phyloP scores from a whole-genome alignment of 345 rosid genomes.

The Abelmoschus esculentus region DNA sequence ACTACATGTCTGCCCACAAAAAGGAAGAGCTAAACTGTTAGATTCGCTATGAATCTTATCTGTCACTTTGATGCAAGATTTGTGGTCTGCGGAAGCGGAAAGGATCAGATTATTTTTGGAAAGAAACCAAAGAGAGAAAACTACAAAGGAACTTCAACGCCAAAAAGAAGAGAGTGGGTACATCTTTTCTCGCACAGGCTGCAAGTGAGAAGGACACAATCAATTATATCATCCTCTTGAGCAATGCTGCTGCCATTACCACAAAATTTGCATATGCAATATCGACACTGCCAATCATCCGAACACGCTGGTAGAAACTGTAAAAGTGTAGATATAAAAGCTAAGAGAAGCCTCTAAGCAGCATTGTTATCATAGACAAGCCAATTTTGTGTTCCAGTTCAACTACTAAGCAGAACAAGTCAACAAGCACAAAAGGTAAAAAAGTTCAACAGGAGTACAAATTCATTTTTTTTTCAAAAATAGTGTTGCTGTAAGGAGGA shows the following conservation, averaged over 20 bases:
- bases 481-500: slow-evolving; percentile 3
- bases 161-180: slow-evolving; percentile 24
- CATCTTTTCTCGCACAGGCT: slow-evolving; percentile 83
- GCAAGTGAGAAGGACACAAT: slow-evolving; percentile 33
- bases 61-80: slow-evolving; percentile 44
- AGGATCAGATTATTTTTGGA: slow-evolving; percentile 13
- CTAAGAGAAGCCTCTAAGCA: background rate
- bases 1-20: slow-evolving; percentile 69
- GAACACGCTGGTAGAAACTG: slow-evolving; percentile 83
- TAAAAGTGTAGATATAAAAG: slow-evolving; percentile 12
- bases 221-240: slow-evolving; percentile 26
- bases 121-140: background rate
- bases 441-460: background rate
- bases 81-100: slow-evolving; percentile 52
- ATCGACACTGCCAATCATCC: slow-evolving; percentile 91
- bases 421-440: background rate
- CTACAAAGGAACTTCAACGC: background rate
- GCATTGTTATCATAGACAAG: background rate
- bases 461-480: background rate
- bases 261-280: slow-evolving; percentile 91
- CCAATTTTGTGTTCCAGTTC: background rate
- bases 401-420: slow-evolving; percentile 1
- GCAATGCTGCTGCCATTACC: slow-evolving; percentile 30
- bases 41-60: slow-evolving; percentile 36
- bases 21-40: slow-evolving; percentile 30